Base-by-base conservation (phyloP, 1,139 yeast genomes). In the Pichia sp. region DNA sequence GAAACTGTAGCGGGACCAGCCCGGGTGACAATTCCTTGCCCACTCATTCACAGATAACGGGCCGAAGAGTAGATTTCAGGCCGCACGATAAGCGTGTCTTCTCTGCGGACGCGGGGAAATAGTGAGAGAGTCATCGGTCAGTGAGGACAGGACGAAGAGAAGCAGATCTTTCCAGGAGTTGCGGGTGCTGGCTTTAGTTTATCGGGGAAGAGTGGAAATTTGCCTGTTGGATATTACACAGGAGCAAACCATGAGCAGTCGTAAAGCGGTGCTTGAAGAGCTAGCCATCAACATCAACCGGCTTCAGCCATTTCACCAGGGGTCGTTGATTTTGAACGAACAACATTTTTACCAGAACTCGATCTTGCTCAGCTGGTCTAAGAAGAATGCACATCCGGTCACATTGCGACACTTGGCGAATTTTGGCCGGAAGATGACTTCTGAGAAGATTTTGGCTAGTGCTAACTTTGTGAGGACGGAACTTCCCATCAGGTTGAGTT, bases 291-390 rank as follows among this genome's bases (percentile, higher is more conserved):
- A 52, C 31, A 52, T 63, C 4, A 47, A 44, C 16, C 48, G 44
- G 8, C 49, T 63, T 16, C 50, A 58, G 19, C 66, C 67, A 4
- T 63, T 60, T 28, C 58, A 58, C 10, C 58, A 58, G 12, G 52
- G 52, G 5, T 55, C 66, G 2, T 45, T 52, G 8, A 52, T 65
- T 21, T 60, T 79, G 43, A 80, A 77, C 53, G 78, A 79, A 10
- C 89, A 83, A 62, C 98, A 91, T 65, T 93, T 87, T 67, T 90
- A 87, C 66, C 97, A 91, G 62, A 90, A 90, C 65, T 82, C 85
- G 25, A 77, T 88, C 8, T 72, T 91, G 52, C 73, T 83, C 66
- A 78, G 79, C 47, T 90, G 89, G 78, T 70, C 80, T 23, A 73
- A 76, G 53, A 79, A 82, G 58, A 70, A 74, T n/a, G 93, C 96